Evolutionary conservation across 2,329 filamentous ascomycete species (phyloP).

Genomic region (Macrophomina tecta): DNA sequence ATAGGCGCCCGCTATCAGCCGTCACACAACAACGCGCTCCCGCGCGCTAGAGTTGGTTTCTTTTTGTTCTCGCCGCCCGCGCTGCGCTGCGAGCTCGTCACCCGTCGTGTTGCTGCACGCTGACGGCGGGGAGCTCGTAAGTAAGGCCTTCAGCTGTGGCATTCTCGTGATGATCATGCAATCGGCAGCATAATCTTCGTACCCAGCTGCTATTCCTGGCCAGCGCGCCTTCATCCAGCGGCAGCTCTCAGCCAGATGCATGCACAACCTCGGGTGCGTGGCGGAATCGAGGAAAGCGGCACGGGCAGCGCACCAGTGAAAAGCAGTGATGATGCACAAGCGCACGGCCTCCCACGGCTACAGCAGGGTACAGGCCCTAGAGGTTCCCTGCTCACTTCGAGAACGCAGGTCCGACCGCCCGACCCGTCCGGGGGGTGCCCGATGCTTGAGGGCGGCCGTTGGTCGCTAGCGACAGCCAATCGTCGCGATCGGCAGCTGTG

Average conservation of each 20-base stretch:
- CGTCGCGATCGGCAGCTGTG: constrained; percentile 23
- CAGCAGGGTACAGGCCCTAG: constrained; percentile 30
- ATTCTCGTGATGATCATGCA: constrained; percentile 29
- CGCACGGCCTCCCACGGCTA: constrained; percentile 36
- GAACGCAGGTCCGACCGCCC: constrained; percentile 26
- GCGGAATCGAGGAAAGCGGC: constrained; percentile 18
- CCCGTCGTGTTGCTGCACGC: constrained; percentile 9
- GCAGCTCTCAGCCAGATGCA: constrained; percentile 12
- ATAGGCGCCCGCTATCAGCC: constrained; percentile 22
- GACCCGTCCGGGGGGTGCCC: constrained; percentile 19
- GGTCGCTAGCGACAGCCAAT: constrained; percentile 23
- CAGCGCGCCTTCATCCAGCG: background rate
- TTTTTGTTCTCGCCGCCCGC: background rate
- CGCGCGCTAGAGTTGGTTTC: constrained; percentile 1
- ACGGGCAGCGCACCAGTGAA: constrained; percentile 14
- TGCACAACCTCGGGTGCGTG: constrained; percentile 27
- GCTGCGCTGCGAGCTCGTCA: background rate
- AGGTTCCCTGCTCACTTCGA: constrained; percentile 10
- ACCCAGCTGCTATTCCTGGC: constrained; percentile 24
- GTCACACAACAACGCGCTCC: constrained; percentile 25
- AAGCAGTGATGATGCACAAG: constrained; percentile 22
- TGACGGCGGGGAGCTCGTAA: constrained; percentile 18
- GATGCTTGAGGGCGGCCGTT: constrained; percentile 21
- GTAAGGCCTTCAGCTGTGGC: constrained; percentile 25
- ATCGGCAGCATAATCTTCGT: constrained; percentile 26